Base-by-base conservation (phyloP, 305 asterid species). In the Rubia peregrina region DNA sequence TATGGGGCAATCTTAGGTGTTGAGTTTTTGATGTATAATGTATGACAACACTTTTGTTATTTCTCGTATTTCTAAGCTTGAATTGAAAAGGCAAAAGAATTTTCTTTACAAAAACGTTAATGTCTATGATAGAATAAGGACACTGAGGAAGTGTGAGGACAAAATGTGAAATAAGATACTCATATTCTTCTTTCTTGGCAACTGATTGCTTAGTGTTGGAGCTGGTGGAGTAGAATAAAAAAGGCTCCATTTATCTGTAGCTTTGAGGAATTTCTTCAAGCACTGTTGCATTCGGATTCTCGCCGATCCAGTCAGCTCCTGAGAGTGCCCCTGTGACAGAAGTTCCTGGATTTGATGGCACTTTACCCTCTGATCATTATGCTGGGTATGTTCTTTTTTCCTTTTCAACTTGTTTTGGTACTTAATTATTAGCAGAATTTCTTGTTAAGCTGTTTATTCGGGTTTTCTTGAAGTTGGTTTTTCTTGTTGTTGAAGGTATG, bases 311-410 rank as follows among this genome's bases (percentile, higher is more conserved):
- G 57, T 85, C 96, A 42, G 95, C 85, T 19, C 97, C 97, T 44
- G 86, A 88, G 63, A 78, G 41, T 61, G 84, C 96, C 59, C 79
- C 85, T 24, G 73, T 91, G 41, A 81, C 89, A 0, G 68, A 74
- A 36, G n/a, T 93, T 40, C 96, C 98, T 78, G 98, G 98, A 0
- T 93, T 85, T 80, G 40, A 69, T 78, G 96, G 95, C 74, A 80
- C 68, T 77, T 69, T 91, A 9, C 87, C 90, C 71, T 91, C 98
- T 73, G 87, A 93, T 64, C 98, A 93, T 71, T 88, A 93, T 77
- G 79, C 96, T 30, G 98, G 98, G 97, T 92, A 72, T 61, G 79
- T 26, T 49, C 68, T 1, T 21, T 26, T 57, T 56, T 56, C 61
- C n/a, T 14, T 17, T 22, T 71, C 21, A 40, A 2, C n/a, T 3